phyloP scores from a whole-genome alignment of 179 eudicot genomes.

The Beta lomatogona region DNA sequence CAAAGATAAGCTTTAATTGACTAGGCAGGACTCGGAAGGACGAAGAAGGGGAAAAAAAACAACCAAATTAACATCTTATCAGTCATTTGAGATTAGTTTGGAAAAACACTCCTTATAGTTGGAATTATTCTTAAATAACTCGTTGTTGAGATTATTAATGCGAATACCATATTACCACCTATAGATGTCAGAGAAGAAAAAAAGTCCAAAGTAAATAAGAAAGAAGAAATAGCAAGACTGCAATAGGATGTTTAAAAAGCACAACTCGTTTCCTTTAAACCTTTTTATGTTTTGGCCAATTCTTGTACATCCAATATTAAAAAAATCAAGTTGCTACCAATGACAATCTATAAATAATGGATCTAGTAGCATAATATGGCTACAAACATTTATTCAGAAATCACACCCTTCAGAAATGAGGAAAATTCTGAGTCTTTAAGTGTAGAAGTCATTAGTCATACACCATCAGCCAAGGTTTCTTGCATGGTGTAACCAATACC shows the following conservation, averaged over 20 bases:
- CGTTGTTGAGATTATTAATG: no score
- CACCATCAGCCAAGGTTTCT: slow-evolving; percentile 31
- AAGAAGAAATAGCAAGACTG: neutral
- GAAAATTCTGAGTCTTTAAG: neutral
- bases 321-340: neutral
- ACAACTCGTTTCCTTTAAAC: neutral
- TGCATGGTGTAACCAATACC: slow-evolving; percentile 26
- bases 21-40: no score
- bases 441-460: slow-evolving; percentile 29
- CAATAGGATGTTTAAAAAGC: neutral
- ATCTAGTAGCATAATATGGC: slow-evolving; percentile 16
- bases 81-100: no score
- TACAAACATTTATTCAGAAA: slow-evolving; percentile 29
- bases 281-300: neutral
- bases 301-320: neutral
- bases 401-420: neutral
- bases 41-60: no score
- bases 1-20: no score
- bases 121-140: no score
- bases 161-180: no score
- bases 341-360: slow-evolving; percentile 12
- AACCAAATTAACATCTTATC: no score
- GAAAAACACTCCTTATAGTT: no score
- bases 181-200: no score
- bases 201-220: neutral